Evolutionary conservation across 768 basidiomycete genomes (phyloP).

Genomic region (Termitomyces sp.): DNA sequence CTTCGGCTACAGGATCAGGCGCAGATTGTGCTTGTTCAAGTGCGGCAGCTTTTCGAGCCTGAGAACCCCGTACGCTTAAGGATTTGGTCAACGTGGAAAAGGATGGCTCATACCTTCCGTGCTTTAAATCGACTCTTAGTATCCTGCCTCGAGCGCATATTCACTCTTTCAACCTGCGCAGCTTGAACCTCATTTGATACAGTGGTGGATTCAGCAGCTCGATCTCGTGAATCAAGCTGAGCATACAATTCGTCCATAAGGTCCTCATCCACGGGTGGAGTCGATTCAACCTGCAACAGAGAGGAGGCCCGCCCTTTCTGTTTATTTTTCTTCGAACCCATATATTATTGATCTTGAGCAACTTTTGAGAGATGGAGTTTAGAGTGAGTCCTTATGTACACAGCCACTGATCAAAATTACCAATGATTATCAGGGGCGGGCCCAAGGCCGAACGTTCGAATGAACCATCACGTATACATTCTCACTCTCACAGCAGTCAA

Average conservation of each 20-base stretch:
- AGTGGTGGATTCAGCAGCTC: constrained; percentile 39
- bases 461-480: background rate
- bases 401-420: constrained; percentile 11
- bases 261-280: constrained; percentile 44
- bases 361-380: too few relatives aligned
- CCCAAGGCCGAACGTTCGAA: background rate
- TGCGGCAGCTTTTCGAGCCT: constrained; percentile 72
- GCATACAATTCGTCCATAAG: constrained; percentile 73
- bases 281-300: constrained; percentile 21
- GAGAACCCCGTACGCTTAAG: background rate
- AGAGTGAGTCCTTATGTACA: background rate
- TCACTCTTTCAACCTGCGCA: constrained; percentile 25
- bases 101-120: constrained; percentile 46
- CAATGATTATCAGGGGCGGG: background rate
- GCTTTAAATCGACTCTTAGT: constrained; percentile 64
- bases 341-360: constrained; percentile 18
- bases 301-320: constrained; percentile 42
- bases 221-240: constrained; percentile 65
- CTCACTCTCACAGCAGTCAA: background rate
- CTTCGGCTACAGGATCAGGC: constrained; percentile 55
- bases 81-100: background rate
- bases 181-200: constrained; percentile 44
- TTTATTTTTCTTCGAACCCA: constrained; percentile 58
- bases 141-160: constrained; percentile 41
- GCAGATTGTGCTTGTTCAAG: constrained; percentile 48